A percentile compares a stretch with the other conserved stretches of the same genome.
These are phyloP conservation scores for Wickerhamomyces chambardii DNA, from an alignment of 805 yeast genomes.

Conservation along the genomic window DNA sequence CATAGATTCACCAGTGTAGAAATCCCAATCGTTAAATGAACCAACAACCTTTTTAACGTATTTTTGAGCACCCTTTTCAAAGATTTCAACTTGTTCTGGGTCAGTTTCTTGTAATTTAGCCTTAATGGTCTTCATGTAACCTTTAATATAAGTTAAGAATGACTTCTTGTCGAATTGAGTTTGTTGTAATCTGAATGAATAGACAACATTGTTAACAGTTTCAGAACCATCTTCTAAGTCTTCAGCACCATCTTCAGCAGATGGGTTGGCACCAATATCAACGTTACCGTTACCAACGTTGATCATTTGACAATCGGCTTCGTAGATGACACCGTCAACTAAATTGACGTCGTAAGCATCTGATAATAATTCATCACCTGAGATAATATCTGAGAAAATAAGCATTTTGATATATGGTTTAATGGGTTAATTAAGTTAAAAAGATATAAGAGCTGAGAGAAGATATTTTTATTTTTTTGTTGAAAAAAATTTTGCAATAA, in stretches of 20 bases:
- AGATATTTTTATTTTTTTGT: neutral
- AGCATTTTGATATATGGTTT: neutral
- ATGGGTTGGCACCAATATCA: constrained; percentile 99
- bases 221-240: constrained; percentile 77
- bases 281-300: constrained; percentile 85
- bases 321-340: constrained; percentile 90
- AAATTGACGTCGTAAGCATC: constrained; percentile 89
- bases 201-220: constrained; percentile 95
- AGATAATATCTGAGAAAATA: constrained; percentile 66
- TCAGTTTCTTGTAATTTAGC: constrained; percentile 77
- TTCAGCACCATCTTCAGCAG: constrained; percentile 88
- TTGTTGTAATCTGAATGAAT: constrained; percentile 97
- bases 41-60: constrained; percentile 95
- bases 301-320: constrained; percentile 94
- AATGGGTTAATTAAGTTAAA: neutral
- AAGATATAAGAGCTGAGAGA: neutral
- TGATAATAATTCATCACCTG: constrained; percentile 94
- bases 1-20: constrained; percentile 99
- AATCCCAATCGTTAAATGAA: constrained; percentile 98
- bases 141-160: constrained; percentile 93
- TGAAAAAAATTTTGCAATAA: neutral
- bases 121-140: constrained; percentile 97
- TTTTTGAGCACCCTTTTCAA: constrained; percentile 96
- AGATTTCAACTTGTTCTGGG: constrained; percentile 81
- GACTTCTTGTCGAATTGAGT: constrained; percentile 98